These are phyloP conservation scores for Diaporthe ampelina DNA, from an alignment of 2,329 filamentous ascomycete genomes.

Conservation along the genomic window DNA sequence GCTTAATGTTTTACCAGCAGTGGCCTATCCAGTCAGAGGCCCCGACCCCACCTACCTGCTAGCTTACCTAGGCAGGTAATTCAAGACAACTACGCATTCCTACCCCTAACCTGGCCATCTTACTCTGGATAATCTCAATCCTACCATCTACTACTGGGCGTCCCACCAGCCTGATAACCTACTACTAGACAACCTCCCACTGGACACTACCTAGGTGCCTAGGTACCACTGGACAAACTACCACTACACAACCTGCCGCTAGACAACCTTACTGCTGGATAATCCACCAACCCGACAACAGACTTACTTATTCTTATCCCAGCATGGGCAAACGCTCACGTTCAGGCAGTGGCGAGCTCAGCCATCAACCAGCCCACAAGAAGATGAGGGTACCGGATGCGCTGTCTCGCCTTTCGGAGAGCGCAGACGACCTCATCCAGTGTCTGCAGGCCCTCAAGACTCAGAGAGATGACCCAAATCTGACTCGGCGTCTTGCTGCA, in stretches of 20 bases:
- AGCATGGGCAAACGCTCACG: slow-evolving; percentile 57
- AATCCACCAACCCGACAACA: slow-evolving; percentile 30
- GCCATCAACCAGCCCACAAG: slow-evolving; percentile 40
- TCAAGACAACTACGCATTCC: neutral
- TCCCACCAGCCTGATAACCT: too few relatives aligned
- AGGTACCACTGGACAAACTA: too few relatives aligned
- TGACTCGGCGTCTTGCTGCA: slow-evolving; percentile 44
- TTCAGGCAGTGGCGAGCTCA: slow-evolving; percentile 37
- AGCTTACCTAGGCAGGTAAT: neutral
- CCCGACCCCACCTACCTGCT: too few relatives aligned
- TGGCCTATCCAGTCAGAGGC: neutral
- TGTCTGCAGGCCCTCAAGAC: slow-evolving; percentile 52
- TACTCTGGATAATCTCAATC: too few relatives aligned
- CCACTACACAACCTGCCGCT: too few relatives aligned
- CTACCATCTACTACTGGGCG: too few relatives aligned
- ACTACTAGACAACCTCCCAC: too few relatives aligned
- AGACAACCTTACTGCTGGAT: neutral
- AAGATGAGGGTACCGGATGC: slow-evolving; percentile 45
- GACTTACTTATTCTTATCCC: neutral
- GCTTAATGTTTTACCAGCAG: neutral
- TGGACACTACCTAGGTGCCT: too few relatives aligned
- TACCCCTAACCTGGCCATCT: too few relatives aligned
- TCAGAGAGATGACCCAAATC: slow-evolving; percentile 38
- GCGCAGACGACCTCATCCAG: slow-evolving; percentile 56
- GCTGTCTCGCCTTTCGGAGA: slow-evolving; percentile 49